Percentiles rank a stretch among this genome's conserved stretches.
Evolutionary conservation across 208 protist genomes (phyloP).

Genomic region (Trypanosoma brucei): DNA sequence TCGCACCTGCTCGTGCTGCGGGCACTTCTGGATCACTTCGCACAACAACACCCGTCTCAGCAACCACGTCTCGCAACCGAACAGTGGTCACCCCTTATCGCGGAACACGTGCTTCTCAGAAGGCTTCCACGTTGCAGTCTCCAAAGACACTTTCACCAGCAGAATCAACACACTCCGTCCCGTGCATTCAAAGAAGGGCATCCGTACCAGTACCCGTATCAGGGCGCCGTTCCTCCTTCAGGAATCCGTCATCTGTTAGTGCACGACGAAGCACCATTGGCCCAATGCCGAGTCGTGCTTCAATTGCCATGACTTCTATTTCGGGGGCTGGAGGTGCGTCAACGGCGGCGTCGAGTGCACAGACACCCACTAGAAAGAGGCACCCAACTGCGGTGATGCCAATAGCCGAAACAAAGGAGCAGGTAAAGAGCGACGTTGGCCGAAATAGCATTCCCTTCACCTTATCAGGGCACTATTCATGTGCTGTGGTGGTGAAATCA

Average conservation of each 20-base stretch:
- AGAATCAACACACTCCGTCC: not conserved
- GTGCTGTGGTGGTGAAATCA: conserved; percentile 23
- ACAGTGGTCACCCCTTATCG: not conserved
- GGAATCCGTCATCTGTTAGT: not conserved
- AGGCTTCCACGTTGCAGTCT: not conserved
- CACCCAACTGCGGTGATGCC: not conserved
- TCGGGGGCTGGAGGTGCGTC: not conserved
- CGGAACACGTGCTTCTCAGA: not conserved
- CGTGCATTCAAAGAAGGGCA: not conserved
- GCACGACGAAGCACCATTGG: not conserved
- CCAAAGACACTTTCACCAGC: not conserved
- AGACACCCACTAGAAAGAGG: not conserved
- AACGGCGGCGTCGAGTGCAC: not conserved
- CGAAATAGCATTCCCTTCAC: conserved; percentile 34
- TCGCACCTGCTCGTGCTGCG: not conserved
- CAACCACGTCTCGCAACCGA: not conserved
- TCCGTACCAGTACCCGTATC: not conserved
- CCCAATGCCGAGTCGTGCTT: not conserved
- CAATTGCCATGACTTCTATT: not conserved
- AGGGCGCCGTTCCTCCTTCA: not conserved
- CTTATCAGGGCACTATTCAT: conserved; percentile 38
- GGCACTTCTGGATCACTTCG: not conserved
- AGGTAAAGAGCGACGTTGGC: not conserved
- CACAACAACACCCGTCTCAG: not conserved
- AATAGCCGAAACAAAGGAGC: not conserved